These are phyloP conservation scores for Coemansia sp. DNA, from an alignment of 192 early-diverging fungal genomes.

Conservation along the genomic window DNA sequence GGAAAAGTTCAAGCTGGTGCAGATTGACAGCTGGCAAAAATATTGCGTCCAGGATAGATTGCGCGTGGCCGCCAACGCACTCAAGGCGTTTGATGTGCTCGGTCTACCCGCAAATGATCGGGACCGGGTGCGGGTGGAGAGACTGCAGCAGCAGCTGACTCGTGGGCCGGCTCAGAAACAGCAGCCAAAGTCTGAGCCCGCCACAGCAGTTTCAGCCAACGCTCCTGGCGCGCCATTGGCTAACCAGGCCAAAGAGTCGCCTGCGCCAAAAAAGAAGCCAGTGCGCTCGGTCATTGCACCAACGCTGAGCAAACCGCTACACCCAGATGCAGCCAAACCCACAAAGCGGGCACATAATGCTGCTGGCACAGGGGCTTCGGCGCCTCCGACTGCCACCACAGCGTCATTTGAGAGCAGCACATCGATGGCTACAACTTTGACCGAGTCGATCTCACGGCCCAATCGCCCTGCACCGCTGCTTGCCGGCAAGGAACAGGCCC, in stretches of 20 bases:
- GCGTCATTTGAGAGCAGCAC: background rate
- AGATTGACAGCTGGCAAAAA: slow-evolving; percentile 53
- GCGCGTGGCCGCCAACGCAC: slow-evolving; percentile 42
- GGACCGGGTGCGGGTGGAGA: slow-evolving; percentile 31
- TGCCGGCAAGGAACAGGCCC: background rate
- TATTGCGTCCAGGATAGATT: slow-evolving; percentile 41
- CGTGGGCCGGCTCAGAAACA: background rate
- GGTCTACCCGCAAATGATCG: slow-evolving; percentile 48
- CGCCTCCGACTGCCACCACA: slow-evolving; percentile 1
- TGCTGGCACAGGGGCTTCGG: background rate
- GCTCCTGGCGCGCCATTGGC: background rate
- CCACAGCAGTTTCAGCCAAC: background rate
- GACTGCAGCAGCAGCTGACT: slow-evolving; percentile 4
- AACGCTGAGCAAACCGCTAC: slow-evolving; percentile 16
- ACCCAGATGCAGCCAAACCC: slow-evolving; percentile 1
- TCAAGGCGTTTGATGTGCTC: slow-evolving; percentile 53
- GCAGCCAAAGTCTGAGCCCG: background rate
- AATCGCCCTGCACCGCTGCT: slow-evolving; percentile 4
- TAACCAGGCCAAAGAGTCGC: slow-evolving; percentile 9
- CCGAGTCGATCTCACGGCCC: background rate
- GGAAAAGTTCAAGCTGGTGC: slow-evolving; percentile 50
- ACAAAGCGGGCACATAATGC: slow-evolving; percentile 1
- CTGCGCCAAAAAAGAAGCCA: slow-evolving; percentile 31
- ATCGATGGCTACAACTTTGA: background rate
- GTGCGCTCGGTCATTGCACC: slow-evolving; percentile 30